These are phyloP conservation scores for Rhizoclosmatium globosum DNA, from an alignment of 192 early-diverging fungal species.

Conservation along the genomic window DNA sequence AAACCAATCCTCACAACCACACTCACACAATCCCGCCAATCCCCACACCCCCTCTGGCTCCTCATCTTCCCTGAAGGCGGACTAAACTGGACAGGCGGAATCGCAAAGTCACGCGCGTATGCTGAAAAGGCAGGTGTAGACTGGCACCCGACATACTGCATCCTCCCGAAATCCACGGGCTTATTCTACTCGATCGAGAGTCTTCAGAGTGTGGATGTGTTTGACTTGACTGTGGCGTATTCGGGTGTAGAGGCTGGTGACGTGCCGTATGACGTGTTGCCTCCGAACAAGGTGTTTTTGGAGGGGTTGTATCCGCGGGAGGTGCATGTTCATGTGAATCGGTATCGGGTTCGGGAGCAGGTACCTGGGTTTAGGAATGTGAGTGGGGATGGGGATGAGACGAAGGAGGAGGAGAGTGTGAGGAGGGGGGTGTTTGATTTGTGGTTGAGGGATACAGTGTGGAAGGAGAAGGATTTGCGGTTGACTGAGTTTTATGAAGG, in stretches of 20 bases:
- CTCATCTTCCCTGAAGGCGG: conserved; percentile 97
- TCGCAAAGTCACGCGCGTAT: conserved; percentile 70
- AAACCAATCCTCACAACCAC: conserved; percentile 61
- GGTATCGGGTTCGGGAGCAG: conserved; percentile 14
- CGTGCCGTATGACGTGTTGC: conserved; percentile 87
- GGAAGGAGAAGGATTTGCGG: conserved; percentile 17
- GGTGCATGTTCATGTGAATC: conserved; percentile 80
- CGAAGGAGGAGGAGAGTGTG: neutral
- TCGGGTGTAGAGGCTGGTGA: conserved; percentile 70
- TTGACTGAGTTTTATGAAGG: conserved; percentile 9
- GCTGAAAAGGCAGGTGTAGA: conserved; percentile 59
- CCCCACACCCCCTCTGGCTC: conserved; percentile 77
- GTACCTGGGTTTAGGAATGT: conserved; percentile 47
- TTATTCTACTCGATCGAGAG: conserved; percentile 74
- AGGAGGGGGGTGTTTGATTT: neutral
- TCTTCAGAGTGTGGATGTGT: conserved; percentile 79
- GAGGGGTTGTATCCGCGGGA: conserved; percentile 74
- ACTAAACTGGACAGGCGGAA: conserved; percentile 78
- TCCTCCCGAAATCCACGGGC: conserved; percentile 89
- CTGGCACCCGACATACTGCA: conserved; percentile 61
- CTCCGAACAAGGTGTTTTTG: conserved; percentile 78
- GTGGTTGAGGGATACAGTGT: conserved; percentile 19
- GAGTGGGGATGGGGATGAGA: neutral
- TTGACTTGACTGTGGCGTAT: conserved; percentile 91
- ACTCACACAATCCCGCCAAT: conserved; percentile 39